These are phyloP conservation scores for Pseudognaphalium luteoalbum DNA, from an alignment of 129 eudicot species.

Conservation along the genomic window DNA sequence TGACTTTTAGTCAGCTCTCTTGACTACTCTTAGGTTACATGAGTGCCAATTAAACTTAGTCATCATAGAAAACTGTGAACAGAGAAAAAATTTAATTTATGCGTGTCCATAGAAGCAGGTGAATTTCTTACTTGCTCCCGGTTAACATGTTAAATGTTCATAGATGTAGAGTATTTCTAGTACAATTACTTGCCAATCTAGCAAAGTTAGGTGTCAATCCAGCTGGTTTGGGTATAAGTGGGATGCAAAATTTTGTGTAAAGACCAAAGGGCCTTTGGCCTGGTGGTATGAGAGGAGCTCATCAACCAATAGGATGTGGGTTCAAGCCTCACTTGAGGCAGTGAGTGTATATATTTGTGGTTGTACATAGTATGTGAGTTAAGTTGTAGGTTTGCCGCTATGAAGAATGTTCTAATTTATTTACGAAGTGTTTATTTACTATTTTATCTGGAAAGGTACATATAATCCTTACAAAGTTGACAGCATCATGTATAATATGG, in stretches of 20 bases:
- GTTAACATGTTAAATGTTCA: slow-evolving; percentile 10
- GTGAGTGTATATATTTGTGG: too few relatives aligned
- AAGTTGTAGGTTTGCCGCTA: too few relatives aligned
- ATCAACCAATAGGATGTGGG: too few relatives aligned
- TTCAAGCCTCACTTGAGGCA: too few relatives aligned
- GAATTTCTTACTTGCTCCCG: slow-evolving; percentile 14
- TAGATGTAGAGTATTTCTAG: background rate
- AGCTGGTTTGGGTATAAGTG: background rate
- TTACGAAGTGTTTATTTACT: too few relatives aligned
- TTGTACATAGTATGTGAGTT: too few relatives aligned
- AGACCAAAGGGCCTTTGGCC: too few relatives aligned
- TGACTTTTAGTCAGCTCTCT: background rate
- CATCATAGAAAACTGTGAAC: slow-evolving; percentile 16
- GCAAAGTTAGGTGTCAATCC: slow-evolving; percentile 12
- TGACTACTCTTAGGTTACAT: background rate
- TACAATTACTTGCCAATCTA: slow-evolving; percentile 15
- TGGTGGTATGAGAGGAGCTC: too few relatives aligned
- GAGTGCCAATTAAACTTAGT: background rate
- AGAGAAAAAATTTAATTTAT: slow-evolving; percentile 4
- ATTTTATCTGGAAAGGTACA: background rate
- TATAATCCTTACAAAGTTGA: background rate
- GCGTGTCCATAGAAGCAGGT: slow-evolving; percentile 22
- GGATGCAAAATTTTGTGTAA: background rate
- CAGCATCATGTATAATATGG: slow-evolving; percentile 13
- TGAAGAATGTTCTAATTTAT: background rate